These are phyloP conservation scores for Buxus sempervirens DNA, from an alignment of 164 flowering plant species.

Conservation along the genomic window DNA sequence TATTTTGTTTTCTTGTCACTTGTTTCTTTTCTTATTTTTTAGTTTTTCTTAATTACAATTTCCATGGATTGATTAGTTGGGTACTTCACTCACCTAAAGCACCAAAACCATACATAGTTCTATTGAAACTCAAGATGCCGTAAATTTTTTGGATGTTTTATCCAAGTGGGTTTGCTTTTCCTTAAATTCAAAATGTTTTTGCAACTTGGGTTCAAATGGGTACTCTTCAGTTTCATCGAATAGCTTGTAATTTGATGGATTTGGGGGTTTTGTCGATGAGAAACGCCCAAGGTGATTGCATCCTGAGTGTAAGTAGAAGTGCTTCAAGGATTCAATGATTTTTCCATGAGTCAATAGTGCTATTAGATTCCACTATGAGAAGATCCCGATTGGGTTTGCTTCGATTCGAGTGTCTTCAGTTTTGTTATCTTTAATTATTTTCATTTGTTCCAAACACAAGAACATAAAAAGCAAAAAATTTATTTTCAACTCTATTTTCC, in stretches of 20 bases:
- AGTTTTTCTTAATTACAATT: constrained; percentile 18
- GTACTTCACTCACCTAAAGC: background rate
- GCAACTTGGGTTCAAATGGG: constrained; percentile 33
- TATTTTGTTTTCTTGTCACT: constrained; percentile 1
- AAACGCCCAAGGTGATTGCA: constrained; percentile 38
- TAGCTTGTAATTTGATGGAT: constrained; percentile 28
- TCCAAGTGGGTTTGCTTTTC: constrained; percentile 38
- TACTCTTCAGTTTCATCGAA: constrained; percentile 31
- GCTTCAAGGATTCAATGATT: constrained; percentile 31
- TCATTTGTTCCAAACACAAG: no score
- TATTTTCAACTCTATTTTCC: no score
- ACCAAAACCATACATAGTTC: constrained; percentile 38
- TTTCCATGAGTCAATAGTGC: constrained; percentile 53
- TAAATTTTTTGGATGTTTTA: constrained; percentile 29
- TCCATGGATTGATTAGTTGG: constrained; percentile 10
- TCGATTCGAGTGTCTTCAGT: constrained; percentile 37
- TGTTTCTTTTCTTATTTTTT: constrained; percentile 8
- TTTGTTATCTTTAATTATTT: no score
- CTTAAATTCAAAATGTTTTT: constrained; percentile 24
- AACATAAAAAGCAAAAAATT: no score
- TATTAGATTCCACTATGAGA: constrained; percentile 62
- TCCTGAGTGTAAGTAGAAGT: constrained; percentile 41
- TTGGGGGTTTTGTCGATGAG: constrained; percentile 17
- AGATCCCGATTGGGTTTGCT: constrained; percentile 75
- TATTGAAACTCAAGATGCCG: constrained; percentile 52